Conservation (phyloP, 441 rosid genomes). For the Dalechampia spathulata region DNA sequence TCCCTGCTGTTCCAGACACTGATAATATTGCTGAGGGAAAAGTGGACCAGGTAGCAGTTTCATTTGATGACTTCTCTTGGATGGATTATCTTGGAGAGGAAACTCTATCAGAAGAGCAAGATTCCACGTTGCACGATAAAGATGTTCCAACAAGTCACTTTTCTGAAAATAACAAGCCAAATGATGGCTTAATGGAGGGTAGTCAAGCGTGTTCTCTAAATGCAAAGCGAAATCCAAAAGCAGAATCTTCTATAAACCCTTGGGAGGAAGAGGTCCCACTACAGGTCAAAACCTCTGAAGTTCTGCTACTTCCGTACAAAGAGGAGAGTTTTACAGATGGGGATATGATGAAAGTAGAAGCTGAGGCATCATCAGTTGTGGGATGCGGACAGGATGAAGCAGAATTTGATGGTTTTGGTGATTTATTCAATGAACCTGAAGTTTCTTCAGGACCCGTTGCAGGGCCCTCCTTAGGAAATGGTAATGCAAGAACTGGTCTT, state of each 20-base stretch:
- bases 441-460: constrained; percentile 39
- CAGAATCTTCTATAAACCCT: constrained; percentile 41
- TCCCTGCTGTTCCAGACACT: constrained; percentile 20
- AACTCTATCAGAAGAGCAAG: constrained; percentile 31
- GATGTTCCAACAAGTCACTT: constrained; percentile 21
- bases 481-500: constrained; percentile 35
- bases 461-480: constrained; percentile 50
- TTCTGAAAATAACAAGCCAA: constrained; percentile 20
- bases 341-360: constrained; percentile 30
- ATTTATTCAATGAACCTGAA: constrained; percentile 86
- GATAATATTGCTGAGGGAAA: constrained; percentile 24
- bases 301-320: constrained; percentile 67
- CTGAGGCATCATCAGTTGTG: constrained; percentile 41
- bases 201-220: constrained; percentile 22
- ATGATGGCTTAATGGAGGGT: constrained; percentile 26
- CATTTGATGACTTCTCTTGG: constrained; percentile 41
- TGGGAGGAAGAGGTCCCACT: constrained; percentile 63
- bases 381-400: constrained; percentile 44
- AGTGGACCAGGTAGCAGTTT: constrained; percentile 24
- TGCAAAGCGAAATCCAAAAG: constrained; percentile 30
- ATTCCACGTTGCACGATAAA: constrained; percentile 22
- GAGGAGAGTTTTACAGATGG: constrained; percentile 37
- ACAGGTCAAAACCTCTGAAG: constrained; percentile 53
- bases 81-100: constrained; percentile 52
- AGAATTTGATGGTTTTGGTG: constrained; percentile 74